These are phyloP conservation scores for Annulohypoxylon moriforme DNA, from an alignment of 495 filamentous ascomycete species.

Conservation along the genomic window DNA sequence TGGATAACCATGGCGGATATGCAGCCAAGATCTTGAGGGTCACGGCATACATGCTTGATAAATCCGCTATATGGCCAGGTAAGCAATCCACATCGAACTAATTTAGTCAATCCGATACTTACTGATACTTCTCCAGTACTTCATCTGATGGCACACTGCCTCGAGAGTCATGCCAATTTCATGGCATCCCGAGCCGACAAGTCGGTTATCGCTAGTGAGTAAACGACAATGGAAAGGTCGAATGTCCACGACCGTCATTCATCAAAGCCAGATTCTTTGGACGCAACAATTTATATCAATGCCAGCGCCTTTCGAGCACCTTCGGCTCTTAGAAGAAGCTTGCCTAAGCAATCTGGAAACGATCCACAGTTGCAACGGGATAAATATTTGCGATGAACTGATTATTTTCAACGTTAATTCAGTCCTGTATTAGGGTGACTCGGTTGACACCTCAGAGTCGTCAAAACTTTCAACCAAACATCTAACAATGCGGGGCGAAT, in stretches of 20 bases:
- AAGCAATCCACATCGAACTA: slow-evolving; percentile 47
- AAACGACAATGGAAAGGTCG: neutral
- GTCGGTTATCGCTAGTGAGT: slow-evolving; percentile 62
- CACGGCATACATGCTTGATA: slow-evolving; percentile 89
- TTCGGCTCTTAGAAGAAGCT: neutral
- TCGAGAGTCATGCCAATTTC: slow-evolving; percentile 85
- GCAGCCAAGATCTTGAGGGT: slow-evolving; percentile 87
- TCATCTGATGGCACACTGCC: slow-evolving; percentile 85
- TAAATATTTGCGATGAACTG: neutral
- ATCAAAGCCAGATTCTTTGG: slow-evolving; percentile 16
- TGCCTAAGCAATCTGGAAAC: neutral
- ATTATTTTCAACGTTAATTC: neutral
- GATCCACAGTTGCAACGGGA: neutral
- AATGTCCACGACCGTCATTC: slow-evolving; percentile 20
- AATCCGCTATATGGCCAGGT: slow-evolving; percentile 94
- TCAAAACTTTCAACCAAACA: neutral
- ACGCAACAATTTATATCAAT: neutral
- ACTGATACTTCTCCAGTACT: slow-evolving; percentile 67
- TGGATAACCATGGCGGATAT: slow-evolving; percentile 75
- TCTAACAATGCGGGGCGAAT: neutral
- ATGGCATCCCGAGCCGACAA: slow-evolving; percentile 76
- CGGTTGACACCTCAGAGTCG: neutral
- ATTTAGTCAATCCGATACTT: neutral
- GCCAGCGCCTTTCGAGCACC: neutral
- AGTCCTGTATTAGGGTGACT: neutral